Base-by-base conservation (phyloP, 768 basidiomycete genomes). In the Auricularia auricula-judae region DNA sequence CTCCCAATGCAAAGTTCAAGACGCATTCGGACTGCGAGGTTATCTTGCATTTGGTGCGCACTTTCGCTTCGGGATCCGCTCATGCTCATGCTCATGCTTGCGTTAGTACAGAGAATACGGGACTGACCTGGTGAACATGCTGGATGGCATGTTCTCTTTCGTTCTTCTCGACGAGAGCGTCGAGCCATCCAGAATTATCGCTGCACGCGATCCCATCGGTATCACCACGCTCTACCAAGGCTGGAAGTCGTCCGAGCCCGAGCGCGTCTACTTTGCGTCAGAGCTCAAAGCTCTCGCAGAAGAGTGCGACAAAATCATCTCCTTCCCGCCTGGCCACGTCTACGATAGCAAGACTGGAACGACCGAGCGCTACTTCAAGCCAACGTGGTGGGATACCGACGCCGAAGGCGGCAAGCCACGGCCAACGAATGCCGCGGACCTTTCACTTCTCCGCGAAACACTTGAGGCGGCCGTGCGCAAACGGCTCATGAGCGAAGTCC, bases 111-210 rank as follows among this genome's bases (percentile, higher is more conserved):
- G 81, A 70, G 88, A 92, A 76, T 75, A 91, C 71, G 94, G 79
- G 71, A 91, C 84, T 68, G 82, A 82, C 3, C 78, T 96, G 34
- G 91, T 90, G 77, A 76, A 77, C 72, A 79, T 84, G 72, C 87
- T 99, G 65, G 97, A 99, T 72, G 97, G 97, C 68, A 96, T 99
- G 92, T 99, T 99, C 79, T 94, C 96, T 1, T 99, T 98, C 72
- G 89, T 98, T 67, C 84, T 98, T 56, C 81, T 98, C 65, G 97
- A 99, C 76, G 93, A 95, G 72, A 91, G 93, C 12, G 88, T 90
- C 65, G 80, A 88, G 0, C 96, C 96, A 8, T 81, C 93, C 29
- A 86, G 96, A 63, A 80, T 99, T 66, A 93, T 99, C 70, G 97
- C 95, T 66, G 93, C 94, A 3, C 90, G 97, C 43, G 97, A 99